phyloP scores from a whole-genome alignment of 176 grass and related monocot species.

The Lolium rigidum region DNA sequence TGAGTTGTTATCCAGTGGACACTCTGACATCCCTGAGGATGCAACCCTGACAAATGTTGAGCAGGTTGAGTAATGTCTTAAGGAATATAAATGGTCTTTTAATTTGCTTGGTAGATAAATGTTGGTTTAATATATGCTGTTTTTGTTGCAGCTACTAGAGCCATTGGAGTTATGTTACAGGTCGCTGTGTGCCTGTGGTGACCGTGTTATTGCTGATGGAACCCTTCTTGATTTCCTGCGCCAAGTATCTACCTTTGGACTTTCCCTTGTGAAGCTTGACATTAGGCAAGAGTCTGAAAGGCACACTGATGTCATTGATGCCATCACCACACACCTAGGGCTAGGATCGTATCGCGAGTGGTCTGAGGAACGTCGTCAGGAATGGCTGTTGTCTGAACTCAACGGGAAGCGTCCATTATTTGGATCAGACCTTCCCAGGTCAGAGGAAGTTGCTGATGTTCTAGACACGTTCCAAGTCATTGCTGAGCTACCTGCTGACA shows the following conservation, averaged over 20 bases:
- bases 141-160: conserved; percentile 66
- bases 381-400: conserved; percentile 80
- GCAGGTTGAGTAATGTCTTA: conserved; percentile 49
- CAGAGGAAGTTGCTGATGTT: conserved; percentile 78
- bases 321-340: conserved; percentile 68
- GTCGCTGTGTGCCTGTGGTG: conserved; percentile 74
- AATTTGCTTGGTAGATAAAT: not conserved
- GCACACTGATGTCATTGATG: conserved; percentile 78
- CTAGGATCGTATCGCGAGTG: conserved; percentile 79
- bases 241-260: conserved; percentile 81
- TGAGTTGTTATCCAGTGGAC: conserved; percentile 71
- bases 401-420: conserved; percentile 77
- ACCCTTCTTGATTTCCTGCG: conserved; percentile 87
- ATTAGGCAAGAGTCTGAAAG: conserved; percentile 87
- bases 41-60: conserved; percentile 64
- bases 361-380: conserved; percentile 70
- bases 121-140: conserved; percentile 12
- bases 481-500: conserved; percentile 76
- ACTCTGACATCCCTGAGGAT: conserved; percentile 74
- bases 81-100: conserved; percentile 26
- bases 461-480: conserved; percentile 74
- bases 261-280: conserved; percentile 78
- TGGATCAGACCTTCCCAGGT: conserved; percentile 70
- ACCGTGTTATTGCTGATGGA: conserved; percentile 76
- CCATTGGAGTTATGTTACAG: conserved; percentile 78